Percentiles rank a stretch among this genome's conserved stretches.
phyloP scores from a whole-genome alignment of 495 filamentous ascomycete genomes.

The Aspergillus campestris region DNA sequence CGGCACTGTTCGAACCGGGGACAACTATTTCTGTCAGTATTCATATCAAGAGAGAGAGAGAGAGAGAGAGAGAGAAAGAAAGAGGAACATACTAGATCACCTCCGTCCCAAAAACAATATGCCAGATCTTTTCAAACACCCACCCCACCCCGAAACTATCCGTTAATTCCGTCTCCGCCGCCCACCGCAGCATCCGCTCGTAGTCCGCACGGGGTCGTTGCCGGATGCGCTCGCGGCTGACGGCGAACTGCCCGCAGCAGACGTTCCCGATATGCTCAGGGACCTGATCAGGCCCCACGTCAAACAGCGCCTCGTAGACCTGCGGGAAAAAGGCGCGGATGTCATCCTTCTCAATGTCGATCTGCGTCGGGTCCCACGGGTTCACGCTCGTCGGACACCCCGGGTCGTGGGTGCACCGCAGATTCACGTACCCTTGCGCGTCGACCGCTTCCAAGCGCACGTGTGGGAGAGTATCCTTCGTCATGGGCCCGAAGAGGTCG shows the following conservation, averaged over 20 bases:
- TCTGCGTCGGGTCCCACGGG: constrained; percentile 21
- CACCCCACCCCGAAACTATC: constrained; percentile 35
- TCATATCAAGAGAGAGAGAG: neutral
- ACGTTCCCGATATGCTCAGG: constrained; percentile 34
- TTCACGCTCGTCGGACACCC: constrained; percentile 27
- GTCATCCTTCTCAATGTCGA: constrained; percentile 29
- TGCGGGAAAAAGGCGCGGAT: constrained; percentile 27
- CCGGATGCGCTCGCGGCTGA: constrained; percentile 32
- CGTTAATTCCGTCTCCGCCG: constrained; percentile 21
- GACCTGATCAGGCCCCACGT: constrained; percentile 17
- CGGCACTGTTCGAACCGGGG: constrained; percentile 35
- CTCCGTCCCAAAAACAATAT: constrained; percentile 34
- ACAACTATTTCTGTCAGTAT: constrained; percentile 18
- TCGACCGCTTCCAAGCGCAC: constrained; percentile 31
- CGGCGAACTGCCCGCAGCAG: constrained; percentile 45
- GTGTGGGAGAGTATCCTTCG: constrained; percentile 17
- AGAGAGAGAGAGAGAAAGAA: neutral
- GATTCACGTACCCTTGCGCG: constrained; percentile 30
- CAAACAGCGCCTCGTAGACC: constrained; percentile 28
- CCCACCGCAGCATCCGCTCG: constrained; percentile 35
- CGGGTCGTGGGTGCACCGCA: constrained; percentile 32
- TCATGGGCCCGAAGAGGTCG: constrained; percentile 30
- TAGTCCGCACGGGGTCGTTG: constrained; percentile 35
- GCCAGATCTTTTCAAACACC: constrained; percentile 37
- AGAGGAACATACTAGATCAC: constrained; percentile 25